A percentile compares a stretch with the other conserved stretches of the same genome.
Evolutionary conservation across 805 yeast species (phyloP).

Genomic region (Tetrapisispora namnaoensis): DNA sequence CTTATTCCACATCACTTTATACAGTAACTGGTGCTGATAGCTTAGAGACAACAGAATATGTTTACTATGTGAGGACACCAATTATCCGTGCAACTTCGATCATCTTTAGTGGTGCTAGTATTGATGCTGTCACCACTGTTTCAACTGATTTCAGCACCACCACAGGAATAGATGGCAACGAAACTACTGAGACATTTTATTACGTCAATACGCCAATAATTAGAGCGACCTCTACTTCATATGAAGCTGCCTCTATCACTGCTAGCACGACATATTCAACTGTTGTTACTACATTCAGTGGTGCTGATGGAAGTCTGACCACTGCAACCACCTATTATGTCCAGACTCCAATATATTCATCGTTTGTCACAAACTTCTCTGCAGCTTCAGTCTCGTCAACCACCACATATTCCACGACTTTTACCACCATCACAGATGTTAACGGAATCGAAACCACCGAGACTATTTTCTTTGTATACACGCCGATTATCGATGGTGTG

Average conservation of each 20-base stretch:
- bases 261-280: not conserved
- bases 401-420: conserved; percentile 4
- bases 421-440: conserved; percentile 2
- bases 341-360: conserved; percentile 3
- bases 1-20: conserved; percentile 5
- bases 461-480: conserved; percentile 3
- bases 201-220: not conserved
- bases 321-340: conserved; percentile 1
- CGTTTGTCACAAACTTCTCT: not conserved
- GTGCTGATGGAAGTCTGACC: conserved; percentile 3
- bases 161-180: not conserved
- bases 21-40: conserved; percentile 5
- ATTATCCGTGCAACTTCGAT: not conserved
- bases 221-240: not conserved
- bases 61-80: conserved; percentile 6
- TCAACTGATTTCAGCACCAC: not conserved
- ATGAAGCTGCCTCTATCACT: not conserved
- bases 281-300: conserved; percentile 1
- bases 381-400: not conserved
- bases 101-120: not conserved
- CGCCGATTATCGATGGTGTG: not conserved
- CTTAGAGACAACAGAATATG: not conserved
- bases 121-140: not conserved
- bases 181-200: not conserved
- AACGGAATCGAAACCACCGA: conserved; percentile 1